A percentile compares a stretch with the other conserved stretches of the same genome.
phyloP scores from a whole-genome alignment of 805 yeast species.

The Kodamaea fukazawae region DNA sequence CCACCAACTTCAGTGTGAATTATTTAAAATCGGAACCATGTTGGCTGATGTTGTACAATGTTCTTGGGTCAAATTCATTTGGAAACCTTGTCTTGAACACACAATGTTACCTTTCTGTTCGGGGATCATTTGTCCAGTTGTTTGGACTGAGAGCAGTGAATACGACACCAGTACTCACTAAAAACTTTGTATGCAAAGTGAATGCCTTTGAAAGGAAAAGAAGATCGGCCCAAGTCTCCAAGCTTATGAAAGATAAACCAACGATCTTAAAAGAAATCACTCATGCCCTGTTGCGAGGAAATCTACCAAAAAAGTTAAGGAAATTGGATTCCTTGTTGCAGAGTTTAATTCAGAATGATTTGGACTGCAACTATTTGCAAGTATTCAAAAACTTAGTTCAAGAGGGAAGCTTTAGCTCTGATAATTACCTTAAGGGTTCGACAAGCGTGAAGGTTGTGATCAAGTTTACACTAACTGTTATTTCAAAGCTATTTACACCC shows the following conservation, averaged over 20 bases:
- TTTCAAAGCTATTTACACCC: constrained; percentile 50
- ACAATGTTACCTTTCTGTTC: constrained; percentile 23
- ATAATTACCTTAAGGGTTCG: constrained; percentile 29
- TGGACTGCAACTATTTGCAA: constrained; percentile 25
- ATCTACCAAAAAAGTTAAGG: constrained; percentile 12
- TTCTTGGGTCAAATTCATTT: constrained; percentile 42
- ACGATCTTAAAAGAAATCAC: constrained; percentile 3
- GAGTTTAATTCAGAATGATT: constrained; percentile 32
- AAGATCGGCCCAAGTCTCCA: background rate
- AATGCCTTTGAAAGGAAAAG: background rate
- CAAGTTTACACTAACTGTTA: constrained; percentile 39
- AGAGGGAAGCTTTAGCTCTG: constrained; percentile 10
- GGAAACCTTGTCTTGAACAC: constrained; percentile 35
- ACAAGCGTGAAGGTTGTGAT: constrained; percentile 35
- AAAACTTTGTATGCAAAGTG: background rate
- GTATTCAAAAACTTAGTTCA: constrained; percentile 38
- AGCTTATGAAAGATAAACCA: background rate
- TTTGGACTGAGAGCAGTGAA: too few species aligned
- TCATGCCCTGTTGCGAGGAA: constrained; percentile 6
- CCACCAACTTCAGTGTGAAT: constrained; percentile 31
- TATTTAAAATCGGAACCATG: constrained; percentile 35
- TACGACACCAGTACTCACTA: too few species aligned
- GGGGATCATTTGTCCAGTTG: constrained; percentile 19
- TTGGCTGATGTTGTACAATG: constrained; percentile 43
- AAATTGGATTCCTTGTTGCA: constrained; percentile 16